Evolutionary conservation across 2,329 filamentous ascomycete genomes (phyloP).

Genomic region (Thermothelomyces thermophilus): DNA sequence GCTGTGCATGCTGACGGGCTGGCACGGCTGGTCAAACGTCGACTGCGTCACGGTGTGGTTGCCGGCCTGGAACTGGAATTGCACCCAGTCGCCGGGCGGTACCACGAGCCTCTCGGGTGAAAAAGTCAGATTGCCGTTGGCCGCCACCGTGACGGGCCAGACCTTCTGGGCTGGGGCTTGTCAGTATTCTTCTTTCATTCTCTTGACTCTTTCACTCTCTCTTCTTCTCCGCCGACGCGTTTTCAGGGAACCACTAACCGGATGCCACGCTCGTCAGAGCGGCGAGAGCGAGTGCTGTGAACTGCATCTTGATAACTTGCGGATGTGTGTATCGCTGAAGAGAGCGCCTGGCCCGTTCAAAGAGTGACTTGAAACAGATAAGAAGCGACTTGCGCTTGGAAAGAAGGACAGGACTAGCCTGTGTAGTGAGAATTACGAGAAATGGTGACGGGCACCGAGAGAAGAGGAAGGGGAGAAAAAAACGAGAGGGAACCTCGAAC

Average conservation of each 20-base stretch:
- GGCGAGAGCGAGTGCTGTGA: constrained; percentile 41
- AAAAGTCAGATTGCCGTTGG: constrained; percentile 53
- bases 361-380: constrained; percentile 24
- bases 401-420: constrained; percentile 43
- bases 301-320: constrained; percentile 42
- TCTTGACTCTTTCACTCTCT: not conserved
- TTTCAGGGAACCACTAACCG: constrained; percentile 28
- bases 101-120: constrained; percentile 60
- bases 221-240: not conserved
- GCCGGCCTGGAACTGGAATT: constrained; percentile 59
- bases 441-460: constrained; percentile 21
- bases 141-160: constrained; percentile 49
- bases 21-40: constrained; percentile 64
- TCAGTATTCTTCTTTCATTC: not conserved
- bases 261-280: constrained; percentile 43
- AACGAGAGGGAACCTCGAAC: constrained; percentile 17
- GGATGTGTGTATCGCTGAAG: constrained; percentile 21
- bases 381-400: constrained; percentile 41
- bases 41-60: constrained; percentile 81
- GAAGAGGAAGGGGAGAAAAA: constrained; percentile 26
- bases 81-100: constrained; percentile 54
- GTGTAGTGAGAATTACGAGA: constrained; percentile 28
- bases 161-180: constrained; percentile 24
- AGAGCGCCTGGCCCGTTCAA: constrained; percentile 26
- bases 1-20: constrained; percentile 50